These are phyloP conservation scores for Panicum hallii DNA, from an alignment of 202 grass and related monocot genomes.

Conservation along the genomic window DNA sequence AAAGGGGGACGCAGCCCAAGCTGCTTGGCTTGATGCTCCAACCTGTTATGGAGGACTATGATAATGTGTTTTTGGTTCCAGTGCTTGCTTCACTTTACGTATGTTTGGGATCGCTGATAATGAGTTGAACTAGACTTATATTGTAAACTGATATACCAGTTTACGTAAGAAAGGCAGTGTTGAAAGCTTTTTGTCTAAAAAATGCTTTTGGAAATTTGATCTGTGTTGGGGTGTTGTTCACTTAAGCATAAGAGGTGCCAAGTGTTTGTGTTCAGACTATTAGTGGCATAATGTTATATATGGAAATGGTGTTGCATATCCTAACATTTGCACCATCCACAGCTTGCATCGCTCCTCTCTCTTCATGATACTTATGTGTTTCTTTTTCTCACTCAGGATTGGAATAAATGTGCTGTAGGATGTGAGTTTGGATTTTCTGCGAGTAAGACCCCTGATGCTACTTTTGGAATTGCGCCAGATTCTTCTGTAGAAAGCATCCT, in stretches of 20 bases:
- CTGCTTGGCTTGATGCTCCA: background rate
- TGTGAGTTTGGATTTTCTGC: slow-evolving; percentile 75
- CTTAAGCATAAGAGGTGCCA: slow-evolving; percentile 1
- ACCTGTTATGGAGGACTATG: background rate
- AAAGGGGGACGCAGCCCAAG: background rate
- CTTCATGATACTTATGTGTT: slow-evolving; percentile 32
- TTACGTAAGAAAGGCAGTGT: background rate
- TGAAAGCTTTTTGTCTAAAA: background rate
- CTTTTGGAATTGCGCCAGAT: slow-evolving; percentile 70
- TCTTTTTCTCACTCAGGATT: slow-evolving; percentile 70
- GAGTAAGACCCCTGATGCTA: slow-evolving; percentile 83
- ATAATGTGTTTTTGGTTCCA: background rate
- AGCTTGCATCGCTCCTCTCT: slow-evolving; percentile 21
- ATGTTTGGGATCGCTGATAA: background rate
- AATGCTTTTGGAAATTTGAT: background rate
- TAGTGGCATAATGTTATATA: slow-evolving; percentile 1
- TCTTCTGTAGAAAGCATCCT: slow-evolving; percentile 63
- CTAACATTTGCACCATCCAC: background rate
- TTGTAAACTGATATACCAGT: background rate
- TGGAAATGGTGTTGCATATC: background rate
- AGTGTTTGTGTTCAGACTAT: background rate
- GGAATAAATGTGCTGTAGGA: slow-evolving; percentile 76
- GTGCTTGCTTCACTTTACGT: background rate
- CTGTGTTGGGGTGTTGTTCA: slow-evolving; percentile 10
- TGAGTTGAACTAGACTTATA: background rate